Conservation (phyloP, 108 stramenopile species). For the Conticribra weissflogii region DNA sequence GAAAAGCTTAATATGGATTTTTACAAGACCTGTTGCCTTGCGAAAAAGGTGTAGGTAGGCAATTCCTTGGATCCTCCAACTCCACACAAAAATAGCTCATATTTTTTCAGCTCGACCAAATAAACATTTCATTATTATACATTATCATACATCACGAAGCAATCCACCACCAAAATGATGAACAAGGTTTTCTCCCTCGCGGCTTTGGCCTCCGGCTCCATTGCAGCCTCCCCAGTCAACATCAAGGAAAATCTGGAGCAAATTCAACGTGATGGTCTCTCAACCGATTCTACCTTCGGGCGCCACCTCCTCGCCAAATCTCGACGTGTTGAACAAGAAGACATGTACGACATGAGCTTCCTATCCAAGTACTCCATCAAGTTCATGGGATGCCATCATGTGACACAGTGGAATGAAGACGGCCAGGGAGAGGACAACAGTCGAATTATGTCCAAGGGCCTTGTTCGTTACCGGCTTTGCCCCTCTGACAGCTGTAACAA, state of each 20-base stretch:
- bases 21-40: too few species aligned
- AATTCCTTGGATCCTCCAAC: too few species aligned
- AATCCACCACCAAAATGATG: slow-evolving; percentile 4
- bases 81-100: too few species aligned
- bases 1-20: too few species aligned
- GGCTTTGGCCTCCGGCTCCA: slow-evolving; percentile 21
- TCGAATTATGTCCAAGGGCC: slow-evolving; percentile 76
- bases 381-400: slow-evolving; percentile 86
- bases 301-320: slow-evolving; percentile 59
- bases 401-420: slow-evolving; percentile 69
- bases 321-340: slow-evolving; percentile 48
- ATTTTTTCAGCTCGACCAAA: too few species aligned
- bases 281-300: slow-evolving; percentile 53
- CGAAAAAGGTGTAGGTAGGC: too few species aligned
- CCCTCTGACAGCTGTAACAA: slow-evolving; percentile 61
- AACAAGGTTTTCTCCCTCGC: slow-evolving; percentile 12
- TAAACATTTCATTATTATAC: too few species aligned
- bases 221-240: slow-evolving; percentile 38
- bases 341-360: slow-evolving; percentile 42
- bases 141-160: too few species aligned
- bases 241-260: slow-evolving; percentile 40
- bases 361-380: slow-evolving; percentile 76
- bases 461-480: slow-evolving; percentile 87
- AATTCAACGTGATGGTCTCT: slow-evolving; percentile 54
- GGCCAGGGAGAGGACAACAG: slow-evolving; percentile 16